Evolutionary conservation across 2,329 filamentous ascomycete species (phyloP).

Genomic region (Bisporella sp.): DNA sequence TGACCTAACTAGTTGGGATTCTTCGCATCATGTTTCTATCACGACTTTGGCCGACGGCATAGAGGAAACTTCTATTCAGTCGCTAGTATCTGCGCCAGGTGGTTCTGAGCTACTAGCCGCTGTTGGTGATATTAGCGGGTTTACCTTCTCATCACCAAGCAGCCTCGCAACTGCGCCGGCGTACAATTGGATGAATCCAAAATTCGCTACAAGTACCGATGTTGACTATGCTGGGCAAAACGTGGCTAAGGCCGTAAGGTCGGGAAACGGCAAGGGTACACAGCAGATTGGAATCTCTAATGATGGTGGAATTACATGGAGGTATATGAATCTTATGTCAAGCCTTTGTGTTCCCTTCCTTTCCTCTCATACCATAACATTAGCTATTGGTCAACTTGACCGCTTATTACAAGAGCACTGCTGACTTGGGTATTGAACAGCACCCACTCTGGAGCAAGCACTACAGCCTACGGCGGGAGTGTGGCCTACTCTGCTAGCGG

Average conservation of each 20-base stretch:
- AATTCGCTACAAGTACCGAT: constrained; percentile 13
- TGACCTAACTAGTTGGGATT: constrained; percentile 11
- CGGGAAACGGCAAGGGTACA: constrained; percentile 8
- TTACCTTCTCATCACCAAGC: constrained; percentile 3
- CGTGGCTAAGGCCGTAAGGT: constrained; percentile 11
- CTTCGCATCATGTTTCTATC: constrained; percentile 4
- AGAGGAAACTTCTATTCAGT: constrained; percentile 18
- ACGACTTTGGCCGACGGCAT: constrained; percentile 18
- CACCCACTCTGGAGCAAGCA: constrained; percentile 3
- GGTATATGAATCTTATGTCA: background rate
- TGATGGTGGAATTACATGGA: constrained; percentile 12
- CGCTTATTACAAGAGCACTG: background rate
- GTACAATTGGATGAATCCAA: constrained; percentile 8
- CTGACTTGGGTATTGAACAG: constrained; percentile 1
- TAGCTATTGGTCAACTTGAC: too few relatives aligned
- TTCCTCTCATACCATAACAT: too few relatives aligned
- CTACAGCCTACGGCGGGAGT: constrained; percentile 5
- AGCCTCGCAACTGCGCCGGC: constrained; percentile 5
- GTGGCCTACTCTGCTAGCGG: constrained; percentile 14
- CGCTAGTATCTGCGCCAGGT: constrained; percentile 15
- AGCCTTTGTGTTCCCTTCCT: background rate
- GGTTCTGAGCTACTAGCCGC: constrained; percentile 16
- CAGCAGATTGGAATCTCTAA: constrained; percentile 12
- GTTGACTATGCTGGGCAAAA: constrained; percentile 22
- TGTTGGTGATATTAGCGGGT: constrained; percentile 21